These are phyloP conservation scores for Botrytis byssoidea DNA, from an alignment of 2,329 filamentous ascomycete genomes.

Conservation along the genomic window DNA sequence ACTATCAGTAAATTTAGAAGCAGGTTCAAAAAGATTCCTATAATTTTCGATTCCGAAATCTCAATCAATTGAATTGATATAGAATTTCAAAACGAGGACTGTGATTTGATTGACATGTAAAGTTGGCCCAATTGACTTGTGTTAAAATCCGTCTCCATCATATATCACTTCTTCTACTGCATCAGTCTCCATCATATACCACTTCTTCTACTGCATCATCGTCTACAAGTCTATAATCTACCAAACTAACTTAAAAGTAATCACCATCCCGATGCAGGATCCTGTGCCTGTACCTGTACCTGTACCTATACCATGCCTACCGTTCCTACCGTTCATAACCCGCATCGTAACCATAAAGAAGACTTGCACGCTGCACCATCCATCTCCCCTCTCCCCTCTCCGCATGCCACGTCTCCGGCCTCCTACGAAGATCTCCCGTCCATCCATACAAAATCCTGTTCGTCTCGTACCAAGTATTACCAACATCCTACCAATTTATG, in stretches of 20 bases:
- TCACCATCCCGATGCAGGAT: not conserved
- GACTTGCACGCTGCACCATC: not conserved
- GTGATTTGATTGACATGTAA: not conserved
- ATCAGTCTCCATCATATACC: too few species aligned
- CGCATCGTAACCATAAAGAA: not conserved
- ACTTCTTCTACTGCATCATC: slow-evolving; percentile 2
- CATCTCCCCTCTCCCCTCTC: not conserved
- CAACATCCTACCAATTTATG: not conserved
- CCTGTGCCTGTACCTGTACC: not conserved
- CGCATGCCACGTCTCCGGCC: slow-evolving; percentile 19
- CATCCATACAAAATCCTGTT: slow-evolving; percentile 8
- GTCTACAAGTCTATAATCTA: not conserved
- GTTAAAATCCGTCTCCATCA: not conserved
- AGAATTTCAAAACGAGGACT: not conserved
- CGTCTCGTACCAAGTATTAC: slow-evolving; percentile 2
- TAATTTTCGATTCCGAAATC: not conserved
- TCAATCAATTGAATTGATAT: not conserved
- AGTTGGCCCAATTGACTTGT: not conserved
- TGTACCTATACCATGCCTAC: not conserved
- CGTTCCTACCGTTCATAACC: slow-evolving; percentile 6
- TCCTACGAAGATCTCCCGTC: slow-evolving; percentile 14
- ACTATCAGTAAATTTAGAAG: not conserved
- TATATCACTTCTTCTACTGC: not conserved
- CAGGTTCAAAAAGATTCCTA: not conserved
- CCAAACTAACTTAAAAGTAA: not conserved